These are phyloP conservation scores for Scedosporium minutisporum DNA, from an alignment of 2,329 filamentous ascomycete species.

Conservation along the genomic window DNA sequence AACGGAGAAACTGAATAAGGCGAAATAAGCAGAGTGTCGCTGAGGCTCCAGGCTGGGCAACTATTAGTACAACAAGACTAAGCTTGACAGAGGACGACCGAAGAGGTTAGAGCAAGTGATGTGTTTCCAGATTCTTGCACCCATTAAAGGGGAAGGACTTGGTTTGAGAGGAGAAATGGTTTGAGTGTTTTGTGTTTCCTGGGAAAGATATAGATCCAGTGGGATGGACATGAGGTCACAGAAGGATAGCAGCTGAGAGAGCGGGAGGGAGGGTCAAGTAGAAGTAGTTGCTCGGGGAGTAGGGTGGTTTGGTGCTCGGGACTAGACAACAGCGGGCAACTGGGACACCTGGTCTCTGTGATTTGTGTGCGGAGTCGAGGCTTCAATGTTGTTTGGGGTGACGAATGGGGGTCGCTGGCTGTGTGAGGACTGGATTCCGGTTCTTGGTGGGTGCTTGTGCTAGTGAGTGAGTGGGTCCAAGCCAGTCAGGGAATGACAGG, in stretches of 20 bases:
- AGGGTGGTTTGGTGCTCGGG: background rate
- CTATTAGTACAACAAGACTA: slow-evolving; percentile 5
- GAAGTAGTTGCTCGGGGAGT: background rate
- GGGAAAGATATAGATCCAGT: background rate
- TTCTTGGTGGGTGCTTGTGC: slow-evolving; percentile 4
- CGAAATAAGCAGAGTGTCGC: slow-evolving; percentile 4
- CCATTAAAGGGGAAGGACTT: background rate
- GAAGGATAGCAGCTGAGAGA: background rate
- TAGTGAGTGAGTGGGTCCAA: slow-evolving; percentile 3
- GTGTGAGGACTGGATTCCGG: background rate
- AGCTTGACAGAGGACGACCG: background rate
- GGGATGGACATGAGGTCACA: slow-evolving; percentile 2
- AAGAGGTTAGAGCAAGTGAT: background rate
- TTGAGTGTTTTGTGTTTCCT: background rate
- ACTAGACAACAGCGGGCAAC: background rate
- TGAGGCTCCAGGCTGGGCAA: slow-evolving; percentile 6
- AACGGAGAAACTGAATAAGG: background rate
- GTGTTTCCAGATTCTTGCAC: background rate
- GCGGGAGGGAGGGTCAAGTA: background rate
- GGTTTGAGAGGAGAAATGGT: background rate
- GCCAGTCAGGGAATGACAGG: slow-evolving; percentile 5
- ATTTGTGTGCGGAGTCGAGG: background rate
- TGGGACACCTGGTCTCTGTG: background rate
- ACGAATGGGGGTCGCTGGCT: background rate
- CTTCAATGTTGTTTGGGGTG: background rate